These are phyloP conservation scores for Tanacetum coccineum DNA, from an alignment of 129 eudicot species.

Conservation along the genomic window DNA sequence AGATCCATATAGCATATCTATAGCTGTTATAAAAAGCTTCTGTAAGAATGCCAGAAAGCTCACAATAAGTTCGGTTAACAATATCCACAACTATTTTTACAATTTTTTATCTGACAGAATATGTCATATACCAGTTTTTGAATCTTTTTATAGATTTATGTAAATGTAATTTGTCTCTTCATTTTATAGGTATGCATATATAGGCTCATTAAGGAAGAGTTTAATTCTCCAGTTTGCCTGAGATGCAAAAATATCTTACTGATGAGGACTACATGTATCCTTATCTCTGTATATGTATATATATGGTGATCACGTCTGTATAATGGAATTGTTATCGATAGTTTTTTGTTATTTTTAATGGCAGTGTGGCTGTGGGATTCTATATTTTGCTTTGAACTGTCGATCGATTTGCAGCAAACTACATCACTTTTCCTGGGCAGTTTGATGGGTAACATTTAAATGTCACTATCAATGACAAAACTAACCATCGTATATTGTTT, in stretches of 20 bases:
- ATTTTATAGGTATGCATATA: slow-evolving; percentile 73
- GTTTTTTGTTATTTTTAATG: no score
- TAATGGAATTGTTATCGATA: no score
- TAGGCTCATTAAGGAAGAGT: slow-evolving; percentile 78
- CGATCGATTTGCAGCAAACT: slow-evolving; percentile 78
- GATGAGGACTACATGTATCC: slow-evolving; percentile 97
- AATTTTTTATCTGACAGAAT: neutral
- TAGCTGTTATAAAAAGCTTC: slow-evolving; percentile 60
- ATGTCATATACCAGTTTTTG: slow-evolving; percentile 14
- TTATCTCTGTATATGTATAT: no score
- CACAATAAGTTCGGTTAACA: slow-evolving; percentile 41
- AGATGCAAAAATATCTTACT: slow-evolving; percentile 79
- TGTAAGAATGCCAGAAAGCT: slow-evolving; percentile 94
- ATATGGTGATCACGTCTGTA: no score
- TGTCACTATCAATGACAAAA: slow-evolving; percentile 2
- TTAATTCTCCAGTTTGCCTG: slow-evolving; percentile 61
- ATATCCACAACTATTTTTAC: neutral
- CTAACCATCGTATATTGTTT: neutral
- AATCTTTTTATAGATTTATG: slow-evolving; percentile 9
- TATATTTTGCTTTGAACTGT: slow-evolving; percentile 87
- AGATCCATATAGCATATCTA: slow-evolving; percentile 75
- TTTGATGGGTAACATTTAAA: slow-evolving; percentile 70
- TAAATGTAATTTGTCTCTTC: slow-evolving; percentile 9
- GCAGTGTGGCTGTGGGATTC: slow-evolving; percentile 79
- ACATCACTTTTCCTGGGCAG: slow-evolving; percentile 85